Evolutionary conservation across 2,329 filamentous ascomycete species (phyloP).

Genomic region (Lachnellula occidentalis): DNA sequence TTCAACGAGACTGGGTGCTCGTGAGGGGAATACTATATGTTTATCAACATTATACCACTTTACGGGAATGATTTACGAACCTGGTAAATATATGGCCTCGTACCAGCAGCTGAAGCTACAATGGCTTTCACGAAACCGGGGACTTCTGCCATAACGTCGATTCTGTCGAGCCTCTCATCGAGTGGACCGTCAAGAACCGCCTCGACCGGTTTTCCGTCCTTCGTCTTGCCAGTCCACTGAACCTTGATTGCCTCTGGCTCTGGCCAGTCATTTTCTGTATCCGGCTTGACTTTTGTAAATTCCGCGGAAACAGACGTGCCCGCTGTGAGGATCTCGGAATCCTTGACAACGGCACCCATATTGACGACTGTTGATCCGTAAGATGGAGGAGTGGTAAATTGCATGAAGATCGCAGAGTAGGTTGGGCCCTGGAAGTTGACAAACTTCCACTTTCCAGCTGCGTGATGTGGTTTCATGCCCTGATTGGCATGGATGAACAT

Average conservation of each 20-base stretch:
- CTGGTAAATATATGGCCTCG: conserved; percentile 97
- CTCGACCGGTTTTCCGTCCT: conserved; percentile 67
- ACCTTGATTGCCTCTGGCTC: conserved; percentile 73
- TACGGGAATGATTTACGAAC: conserved; percentile 40
- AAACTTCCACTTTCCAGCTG: conserved; percentile 90
- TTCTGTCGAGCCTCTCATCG: conserved; percentile 66
- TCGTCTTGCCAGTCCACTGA: conserved; percentile 71
- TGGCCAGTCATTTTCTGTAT: conserved; percentile 80
- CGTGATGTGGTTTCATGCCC: conserved; percentile 98
- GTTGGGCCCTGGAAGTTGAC: conserved; percentile 81
- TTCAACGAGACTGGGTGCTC: conserved; percentile 65
- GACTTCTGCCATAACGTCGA: conserved; percentile 96
- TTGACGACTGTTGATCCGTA: conserved; percentile 82
- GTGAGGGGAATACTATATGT: conserved; percentile 60
- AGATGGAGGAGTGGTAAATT: conserved; percentile 88
- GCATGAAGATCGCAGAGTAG: conserved; percentile 89
- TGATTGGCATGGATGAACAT: conserved; percentile 83
- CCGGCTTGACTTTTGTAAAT: conserved; percentile 65
- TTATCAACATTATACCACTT: conserved; percentile 20
- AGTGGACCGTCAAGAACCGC: conserved; percentile 66
- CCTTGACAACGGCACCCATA: conserved; percentile 76
- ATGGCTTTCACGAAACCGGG: conserved; percentile 94
- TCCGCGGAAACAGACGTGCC: conserved; percentile 59
- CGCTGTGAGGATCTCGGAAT: conserved; percentile 72
- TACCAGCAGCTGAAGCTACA: conserved; percentile 80